phyloP scores from a whole-genome alignment of 768 basidiomycete genomes.

The Russula abietina region DNA sequence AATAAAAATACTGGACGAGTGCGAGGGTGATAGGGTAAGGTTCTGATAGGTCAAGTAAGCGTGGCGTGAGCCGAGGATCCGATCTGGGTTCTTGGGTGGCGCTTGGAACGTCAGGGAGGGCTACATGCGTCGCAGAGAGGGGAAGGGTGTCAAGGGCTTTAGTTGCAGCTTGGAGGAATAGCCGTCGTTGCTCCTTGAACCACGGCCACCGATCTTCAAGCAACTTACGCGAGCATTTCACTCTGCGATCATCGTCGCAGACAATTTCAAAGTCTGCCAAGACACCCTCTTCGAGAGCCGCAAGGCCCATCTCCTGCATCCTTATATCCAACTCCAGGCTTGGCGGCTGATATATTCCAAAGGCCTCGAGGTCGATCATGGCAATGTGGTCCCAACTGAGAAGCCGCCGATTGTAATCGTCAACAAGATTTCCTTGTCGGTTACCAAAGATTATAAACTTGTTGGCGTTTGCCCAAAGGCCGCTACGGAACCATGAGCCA shows the following conservation, averaged over 20 bases:
- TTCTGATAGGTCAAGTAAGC: constrained; percentile 76
- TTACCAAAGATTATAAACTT: constrained; percentile 91
- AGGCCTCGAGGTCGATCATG: constrained; percentile 86
- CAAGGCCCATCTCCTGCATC: constrained; percentile 81
- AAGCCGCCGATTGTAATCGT: constrained; percentile 87
- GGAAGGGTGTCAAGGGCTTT: constrained; percentile 55
- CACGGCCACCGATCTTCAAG: constrained; percentile 92
- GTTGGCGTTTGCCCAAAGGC: constrained; percentile 79
- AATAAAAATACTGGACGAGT: constrained; percentile 90
- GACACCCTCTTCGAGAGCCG: constrained; percentile 71
- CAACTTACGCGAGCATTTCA: constrained; percentile 77
- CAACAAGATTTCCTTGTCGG: constrained; percentile 76
- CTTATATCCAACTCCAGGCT: constrained; percentile 54
- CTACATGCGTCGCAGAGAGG: constrained; percentile 52
- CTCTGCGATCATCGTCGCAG: constrained; percentile 82
- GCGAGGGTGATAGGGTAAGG: constrained; percentile 86
- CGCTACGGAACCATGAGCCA: constrained; percentile 94
- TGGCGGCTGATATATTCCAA: constrained; percentile 92
- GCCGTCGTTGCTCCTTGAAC: constrained; percentile 71
- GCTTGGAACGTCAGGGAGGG: constrained; percentile 54
- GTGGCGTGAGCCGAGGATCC: constrained; percentile 77
- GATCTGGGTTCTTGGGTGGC: constrained; percentile 47
- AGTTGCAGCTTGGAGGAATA: constrained; percentile 53
- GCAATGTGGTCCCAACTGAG: constrained; percentile 91
- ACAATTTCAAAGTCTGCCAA: constrained; percentile 90